Evolutionary conservation across 2,329 filamentous ascomycete species (phyloP).

Genomic region (Dendrostoma leiphaemia): DNA sequence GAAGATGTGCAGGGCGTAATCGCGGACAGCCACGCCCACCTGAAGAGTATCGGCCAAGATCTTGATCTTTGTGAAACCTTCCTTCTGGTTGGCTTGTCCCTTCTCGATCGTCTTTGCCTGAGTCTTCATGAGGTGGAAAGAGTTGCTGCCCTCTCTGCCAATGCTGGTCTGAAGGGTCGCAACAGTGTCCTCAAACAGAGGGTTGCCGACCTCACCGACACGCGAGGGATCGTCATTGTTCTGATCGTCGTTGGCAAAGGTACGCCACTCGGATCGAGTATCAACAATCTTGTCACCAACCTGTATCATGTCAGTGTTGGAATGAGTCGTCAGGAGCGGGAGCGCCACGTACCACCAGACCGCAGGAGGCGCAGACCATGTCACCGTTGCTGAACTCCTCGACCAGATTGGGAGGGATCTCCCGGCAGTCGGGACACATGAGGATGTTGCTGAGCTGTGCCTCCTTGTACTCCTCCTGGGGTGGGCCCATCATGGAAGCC

Average conservation of each 20-base stretch:
- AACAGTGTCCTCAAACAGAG: conserved; percentile 76
- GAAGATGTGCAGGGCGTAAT: conserved; percentile 92
- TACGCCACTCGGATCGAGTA: conserved; percentile 96
- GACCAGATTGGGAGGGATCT: conserved; percentile 85
- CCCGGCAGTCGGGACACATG: conserved; percentile 87
- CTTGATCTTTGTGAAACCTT: conserved; percentile 81
- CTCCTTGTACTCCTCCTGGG: conserved; percentile 60
- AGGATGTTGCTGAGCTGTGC: conserved; percentile 69
- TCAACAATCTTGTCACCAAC: conserved; percentile 89
- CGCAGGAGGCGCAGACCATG: conserved; percentile 89
- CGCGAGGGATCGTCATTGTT: conserved; percentile 95
- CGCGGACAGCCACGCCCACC: conserved; percentile 76
- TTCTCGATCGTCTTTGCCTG: conserved; percentile 57
- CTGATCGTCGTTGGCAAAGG: conserved; percentile 97
- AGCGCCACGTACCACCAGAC: conserved; percentile 59
- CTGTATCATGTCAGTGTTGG: neutral
- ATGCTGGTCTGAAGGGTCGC: conserved; percentile 77
- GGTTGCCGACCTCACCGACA: conserved; percentile 92
- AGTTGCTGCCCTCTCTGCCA: conserved; percentile 71
- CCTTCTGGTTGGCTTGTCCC: conserved; percentile 53
- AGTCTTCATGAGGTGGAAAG: conserved; percentile 75
- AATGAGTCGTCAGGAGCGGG: no score
- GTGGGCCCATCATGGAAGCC: conserved; percentile 35
- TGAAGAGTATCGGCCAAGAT: conserved; percentile 82
- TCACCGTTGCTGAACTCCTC: conserved; percentile 93